A percentile compares a stretch with the other conserved stretches of the same genome.
These are phyloP conservation scores for Vigna mungo DNA, from an alignment of 306 rosid genomes.

Conservation along the genomic window DNA sequence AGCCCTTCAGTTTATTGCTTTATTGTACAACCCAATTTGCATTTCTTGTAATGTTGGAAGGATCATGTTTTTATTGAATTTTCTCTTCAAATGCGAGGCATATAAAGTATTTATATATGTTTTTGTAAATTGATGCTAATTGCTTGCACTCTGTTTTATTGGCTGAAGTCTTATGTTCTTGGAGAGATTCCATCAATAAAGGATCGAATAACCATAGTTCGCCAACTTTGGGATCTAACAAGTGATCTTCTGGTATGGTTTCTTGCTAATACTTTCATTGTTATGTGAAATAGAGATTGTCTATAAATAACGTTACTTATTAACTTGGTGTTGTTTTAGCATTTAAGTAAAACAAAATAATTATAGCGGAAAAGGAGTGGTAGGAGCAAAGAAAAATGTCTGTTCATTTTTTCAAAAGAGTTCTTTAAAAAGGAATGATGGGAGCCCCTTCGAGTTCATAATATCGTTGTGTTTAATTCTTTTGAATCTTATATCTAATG, in stretches of 20 bases:
- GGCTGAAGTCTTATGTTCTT: constrained; percentile 87
- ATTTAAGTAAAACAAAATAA: constrained; percentile 5
- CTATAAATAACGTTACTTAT: constrained; percentile 10
- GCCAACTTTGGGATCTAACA: constrained; percentile 96
- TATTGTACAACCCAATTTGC: constrained; percentile 16
- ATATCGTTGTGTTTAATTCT: neutral
- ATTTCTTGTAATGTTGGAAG: constrained; percentile 7
- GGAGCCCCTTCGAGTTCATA: constrained; percentile 9
- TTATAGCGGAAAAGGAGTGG: constrained; percentile 11
- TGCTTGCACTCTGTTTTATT: constrained; percentile 45
- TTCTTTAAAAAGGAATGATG: constrained; percentile 1
- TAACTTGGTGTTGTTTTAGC: constrained; percentile 6
- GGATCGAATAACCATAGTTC: constrained; percentile 87
- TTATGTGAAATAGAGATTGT: constrained; percentile 18
- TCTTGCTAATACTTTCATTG: constrained; percentile 32
- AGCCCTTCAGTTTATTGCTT: constrained; percentile 18
- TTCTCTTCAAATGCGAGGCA: neutral
- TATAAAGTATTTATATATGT: constrained; percentile 16
- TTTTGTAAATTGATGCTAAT: constrained; percentile 43
- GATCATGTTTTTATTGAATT: neutral
- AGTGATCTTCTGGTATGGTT: constrained; percentile 81
- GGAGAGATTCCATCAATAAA: constrained; percentile 92
- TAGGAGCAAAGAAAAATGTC: constrained; percentile 30
- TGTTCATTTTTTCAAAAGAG: neutral
- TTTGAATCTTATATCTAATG: constrained; percentile 23